Percentiles rank a stretch among this genome's conserved stretches.
phyloP scores from a whole-genome alignment of 495 filamentous ascomycete genomes.

The Penicillium pulvis region DNA sequence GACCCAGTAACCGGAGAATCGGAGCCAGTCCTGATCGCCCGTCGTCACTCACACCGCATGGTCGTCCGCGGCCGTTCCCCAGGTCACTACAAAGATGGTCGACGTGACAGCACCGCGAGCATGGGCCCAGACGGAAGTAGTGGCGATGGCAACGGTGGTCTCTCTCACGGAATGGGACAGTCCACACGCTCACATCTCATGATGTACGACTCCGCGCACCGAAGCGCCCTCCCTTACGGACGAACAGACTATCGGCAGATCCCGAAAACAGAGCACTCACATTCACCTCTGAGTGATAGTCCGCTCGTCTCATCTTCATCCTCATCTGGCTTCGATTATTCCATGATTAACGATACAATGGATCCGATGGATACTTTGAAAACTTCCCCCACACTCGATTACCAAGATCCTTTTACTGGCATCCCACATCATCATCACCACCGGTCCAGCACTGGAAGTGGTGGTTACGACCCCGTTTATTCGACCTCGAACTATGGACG shows the following conservation, averaged over 20 bases:
- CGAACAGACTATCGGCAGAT: conserved; percentile 42
- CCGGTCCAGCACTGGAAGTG: conserved; percentile 25
- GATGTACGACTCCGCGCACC: conserved; percentile 41
- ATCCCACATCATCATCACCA: conserved; percentile 25
- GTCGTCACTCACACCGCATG: conserved; percentile 78
- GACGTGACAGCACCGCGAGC: conserved; percentile 69
- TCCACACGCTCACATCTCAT: conserved; percentile 37
- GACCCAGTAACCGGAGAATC: conserved; percentile 36
- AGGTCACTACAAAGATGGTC: conserved; percentile 87
- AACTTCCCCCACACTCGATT: conserved; percentile 26
- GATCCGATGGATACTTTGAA: conserved; percentile 47
- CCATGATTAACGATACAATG: conserved; percentile 43
- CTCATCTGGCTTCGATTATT: conserved; percentile 44
- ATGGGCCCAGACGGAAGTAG: conserved; percentile 68
- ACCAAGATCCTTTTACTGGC: conserved; percentile 36
- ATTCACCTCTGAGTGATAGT: conserved; percentile 44
- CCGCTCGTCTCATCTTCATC: conserved; percentile 49
- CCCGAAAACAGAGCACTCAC: conserved; percentile 38
- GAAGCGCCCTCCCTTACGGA: conserved; percentile 37
- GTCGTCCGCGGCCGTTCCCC: conserved; percentile 92
- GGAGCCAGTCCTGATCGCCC: conserved; percentile 76
- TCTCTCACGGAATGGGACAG: conserved; percentile 40
- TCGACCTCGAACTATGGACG: conserved; percentile 38
- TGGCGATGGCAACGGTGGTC: conserved; percentile 35
- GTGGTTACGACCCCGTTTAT: conserved; percentile 41